phyloP scores from a whole-genome alignment of 2,329 filamentous ascomycete genomes.

The Sarocladium strictum region DNA sequence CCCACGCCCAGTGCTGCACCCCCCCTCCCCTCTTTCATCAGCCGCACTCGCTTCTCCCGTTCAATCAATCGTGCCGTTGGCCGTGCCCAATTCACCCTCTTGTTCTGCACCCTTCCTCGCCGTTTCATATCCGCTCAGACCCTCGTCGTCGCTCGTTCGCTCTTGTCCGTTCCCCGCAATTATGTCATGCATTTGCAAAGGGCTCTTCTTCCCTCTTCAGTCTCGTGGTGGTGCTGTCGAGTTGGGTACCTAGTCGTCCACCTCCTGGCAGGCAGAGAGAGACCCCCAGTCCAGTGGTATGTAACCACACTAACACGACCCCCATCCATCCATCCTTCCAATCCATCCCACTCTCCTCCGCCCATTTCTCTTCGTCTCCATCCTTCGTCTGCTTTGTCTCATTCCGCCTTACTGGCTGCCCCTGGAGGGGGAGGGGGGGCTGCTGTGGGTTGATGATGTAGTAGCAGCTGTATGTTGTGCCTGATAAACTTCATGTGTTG shows the following conservation, averaged over 20 bases:
- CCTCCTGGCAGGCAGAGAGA: no score
- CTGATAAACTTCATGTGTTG: slow-evolving; percentile 4
- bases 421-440: no score
- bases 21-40: background rate
- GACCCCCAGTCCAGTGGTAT: background rate
- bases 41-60: background rate
- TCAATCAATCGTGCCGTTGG: background rate
- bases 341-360: no score
- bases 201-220: background rate
- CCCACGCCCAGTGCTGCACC: background rate
- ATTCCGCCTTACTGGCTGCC: background rate
- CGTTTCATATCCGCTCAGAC: slow-evolving; percentile 7
- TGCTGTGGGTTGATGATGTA: no score
- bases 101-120: background rate
- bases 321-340: background rate
- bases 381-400: no score
- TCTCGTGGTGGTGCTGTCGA: background rate
- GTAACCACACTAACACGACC: slow-evolving; percentile 1
- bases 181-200: slow-evolving; percentile 37
- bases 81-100: background rate
- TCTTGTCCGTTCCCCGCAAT: slow-evolving; percentile 29
- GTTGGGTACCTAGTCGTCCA: no score
- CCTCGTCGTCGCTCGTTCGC: slow-evolving; percentile 4
- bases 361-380: no score
- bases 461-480: no score